Evolutionary conservation across 768 basidiomycete species (phyloP).

Genomic region (Mrakia blollopis): DNA sequence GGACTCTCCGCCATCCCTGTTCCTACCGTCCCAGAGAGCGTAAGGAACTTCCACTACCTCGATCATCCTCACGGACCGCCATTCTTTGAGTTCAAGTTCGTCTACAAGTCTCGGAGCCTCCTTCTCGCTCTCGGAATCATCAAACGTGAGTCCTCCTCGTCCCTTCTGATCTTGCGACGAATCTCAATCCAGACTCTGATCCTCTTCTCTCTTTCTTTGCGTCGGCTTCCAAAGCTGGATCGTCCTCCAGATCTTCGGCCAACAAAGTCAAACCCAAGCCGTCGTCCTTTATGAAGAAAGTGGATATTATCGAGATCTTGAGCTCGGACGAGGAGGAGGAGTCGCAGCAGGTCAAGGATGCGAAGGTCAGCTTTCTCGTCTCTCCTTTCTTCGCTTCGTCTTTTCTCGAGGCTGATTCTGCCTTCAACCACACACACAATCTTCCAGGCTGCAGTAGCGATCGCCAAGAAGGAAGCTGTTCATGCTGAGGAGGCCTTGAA

Average conservation of each 20-base stretch:
- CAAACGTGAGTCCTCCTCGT: neutral
- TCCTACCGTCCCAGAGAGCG: neutral
- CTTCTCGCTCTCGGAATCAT: neutral
- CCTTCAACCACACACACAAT: too few species aligned
- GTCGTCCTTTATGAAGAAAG: neutral
- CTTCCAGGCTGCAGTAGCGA: neutral
- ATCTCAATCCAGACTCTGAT: too few species aligned
- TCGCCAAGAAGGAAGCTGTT: too few species aligned
- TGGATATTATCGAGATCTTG: neutral
- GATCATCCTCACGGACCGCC: neutral
- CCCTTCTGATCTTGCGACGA: too few species aligned
- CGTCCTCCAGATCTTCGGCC: neutral
- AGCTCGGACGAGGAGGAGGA: slow-evolving; percentile 2
- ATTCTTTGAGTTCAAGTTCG: neutral
- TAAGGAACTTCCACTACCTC: neutral
- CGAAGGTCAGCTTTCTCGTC: neutral
- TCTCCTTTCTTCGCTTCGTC: too few species aligned
- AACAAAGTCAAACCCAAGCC: neutral
- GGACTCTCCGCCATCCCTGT: neutral
- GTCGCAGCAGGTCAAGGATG: neutral
- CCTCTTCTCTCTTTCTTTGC: neutral
- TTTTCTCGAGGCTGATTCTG: too few species aligned
- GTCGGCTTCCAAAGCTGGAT: neutral
- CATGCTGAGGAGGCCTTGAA: too few species aligned
- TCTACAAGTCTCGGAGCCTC: neutral